Percentiles rank a stretch among this genome's conserved stretches.
phyloP scores from a whole-genome alignment of 2,329 filamentous ascomycete species.

The Neophaeococcomyces aloes region DNA sequence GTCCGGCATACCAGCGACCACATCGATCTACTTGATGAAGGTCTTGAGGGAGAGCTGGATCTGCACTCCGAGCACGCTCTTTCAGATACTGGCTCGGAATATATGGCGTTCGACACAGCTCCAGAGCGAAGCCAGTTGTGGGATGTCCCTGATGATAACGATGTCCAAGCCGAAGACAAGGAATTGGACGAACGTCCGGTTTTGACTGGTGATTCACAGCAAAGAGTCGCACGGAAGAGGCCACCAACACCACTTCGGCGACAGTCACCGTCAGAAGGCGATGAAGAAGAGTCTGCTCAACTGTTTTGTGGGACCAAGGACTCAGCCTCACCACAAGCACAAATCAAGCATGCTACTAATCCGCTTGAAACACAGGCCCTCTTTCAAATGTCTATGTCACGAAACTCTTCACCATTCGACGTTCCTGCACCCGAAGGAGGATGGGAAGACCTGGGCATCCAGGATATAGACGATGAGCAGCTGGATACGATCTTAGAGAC shows the following conservation, averaged over 20 bases:
- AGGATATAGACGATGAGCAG: background rate
- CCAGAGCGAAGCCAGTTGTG: constrained; percentile 5
- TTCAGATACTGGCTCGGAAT: constrained; percentile 6
- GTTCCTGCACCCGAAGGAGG: constrained; percentile 22
- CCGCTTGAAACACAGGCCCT: constrained; percentile 11
- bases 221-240: background rate
- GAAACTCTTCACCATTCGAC: constrained; percentile 12
- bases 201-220: background rate
- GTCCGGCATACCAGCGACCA: background rate
- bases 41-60: background rate
- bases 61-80: background rate
- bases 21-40: constrained; percentile 3
- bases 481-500: background rate
- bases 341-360: constrained; percentile 4
- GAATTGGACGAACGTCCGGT: background rate
- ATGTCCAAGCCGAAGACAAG: background rate
- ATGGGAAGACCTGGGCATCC: constrained; percentile 17
- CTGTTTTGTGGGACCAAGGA: constrained; percentile 3
- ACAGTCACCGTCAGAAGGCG: background rate
- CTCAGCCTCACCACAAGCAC: constrained; percentile 7
- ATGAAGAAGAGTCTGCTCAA: background rate
- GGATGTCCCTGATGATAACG: background rate
- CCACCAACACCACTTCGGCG: background rate
- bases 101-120: constrained; percentile 3
- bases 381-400: constrained; percentile 7